phyloP scores from a whole-genome alignment of 2,329 filamentous ascomycete genomes.

The Talaromyces sp. region DNA sequence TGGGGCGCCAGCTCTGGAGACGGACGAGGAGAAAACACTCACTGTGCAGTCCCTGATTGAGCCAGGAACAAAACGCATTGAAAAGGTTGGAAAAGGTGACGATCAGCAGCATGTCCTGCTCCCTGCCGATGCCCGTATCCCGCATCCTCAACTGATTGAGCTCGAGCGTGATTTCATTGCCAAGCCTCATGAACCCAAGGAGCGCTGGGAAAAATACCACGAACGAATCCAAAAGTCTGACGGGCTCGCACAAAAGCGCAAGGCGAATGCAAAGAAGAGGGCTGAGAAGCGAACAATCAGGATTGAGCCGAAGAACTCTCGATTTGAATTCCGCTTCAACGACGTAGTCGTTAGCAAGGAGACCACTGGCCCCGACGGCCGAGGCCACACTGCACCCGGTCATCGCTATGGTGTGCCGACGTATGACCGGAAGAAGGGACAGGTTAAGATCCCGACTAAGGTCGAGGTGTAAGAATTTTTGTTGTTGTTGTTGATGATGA shows the following conservation, averaged over 20 bases:
- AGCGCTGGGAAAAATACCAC: conserved; percentile 36
- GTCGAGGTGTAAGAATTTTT: conserved; percentile 43
- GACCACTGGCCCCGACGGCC: conserved; percentile 52
- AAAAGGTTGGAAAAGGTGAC: conserved; percentile 39
- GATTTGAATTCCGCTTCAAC: conserved; percentile 59
- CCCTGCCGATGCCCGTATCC: conserved; percentile 60
- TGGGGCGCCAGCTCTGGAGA: conserved; percentile 35
- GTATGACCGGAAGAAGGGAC: conserved; percentile 59
- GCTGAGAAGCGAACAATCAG: conserved; percentile 42
- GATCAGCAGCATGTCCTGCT: conserved; percentile 49
- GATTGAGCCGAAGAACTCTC: conserved; percentile 42
- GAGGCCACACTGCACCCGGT: conserved; percentile 51
- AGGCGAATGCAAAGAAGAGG: conserved; percentile 34
- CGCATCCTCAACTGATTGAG: conserved; percentile 56
- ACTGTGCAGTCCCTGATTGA: conserved; percentile 29
- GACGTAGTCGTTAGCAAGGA: conserved; percentile 52
- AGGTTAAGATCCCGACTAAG: conserved; percentile 59
- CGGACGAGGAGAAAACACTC: conserved; percentile 18
- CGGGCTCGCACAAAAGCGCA: conserved; percentile 36
- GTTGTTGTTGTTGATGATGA: not conserved
- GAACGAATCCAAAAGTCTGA: conserved; percentile 40
- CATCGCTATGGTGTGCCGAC: conserved; percentile 59
- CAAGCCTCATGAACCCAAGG: conserved; percentile 28
- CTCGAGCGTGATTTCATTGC: conserved; percentile 42
- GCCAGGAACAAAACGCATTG: conserved; percentile 30